phyloP scores from a whole-genome alignment of 2,329 filamentous ascomycete genomes.

The Eutypella sp. region DNA sequence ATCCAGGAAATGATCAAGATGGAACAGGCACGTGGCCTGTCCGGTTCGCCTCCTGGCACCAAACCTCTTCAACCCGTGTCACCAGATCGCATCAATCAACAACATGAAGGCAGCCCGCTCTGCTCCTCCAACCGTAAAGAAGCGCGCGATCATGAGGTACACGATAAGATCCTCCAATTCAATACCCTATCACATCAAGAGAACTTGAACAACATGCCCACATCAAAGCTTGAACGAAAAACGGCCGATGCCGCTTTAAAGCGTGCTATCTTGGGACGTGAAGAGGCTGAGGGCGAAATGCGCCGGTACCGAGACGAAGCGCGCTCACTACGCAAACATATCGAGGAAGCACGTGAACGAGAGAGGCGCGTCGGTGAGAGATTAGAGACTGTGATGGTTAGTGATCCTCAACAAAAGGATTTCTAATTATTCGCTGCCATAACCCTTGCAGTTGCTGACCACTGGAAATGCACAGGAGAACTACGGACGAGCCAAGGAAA shows the following conservation, averaged over 20 bases:
- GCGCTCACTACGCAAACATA: conserved; percentile 47
- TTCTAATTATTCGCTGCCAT: neutral
- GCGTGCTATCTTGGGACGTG: conserved; percentile 61
- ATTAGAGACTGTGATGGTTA: conserved; percentile 64
- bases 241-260: conserved; percentile 61
- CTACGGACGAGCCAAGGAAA: conserved; percentile 65
- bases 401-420: conserved; percentile 19
- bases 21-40: conserved; percentile 17
- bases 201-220: conserved; percentile 12
- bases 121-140: conserved; percentile 14
- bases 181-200: conserved; percentile 22
- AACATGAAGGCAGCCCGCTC: conserved; percentile 13
- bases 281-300: conserved; percentile 68
- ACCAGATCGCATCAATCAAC: conserved; percentile 27
- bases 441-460: conserved; percentile 6
- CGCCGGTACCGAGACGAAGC: conserved; percentile 58
- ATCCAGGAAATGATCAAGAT: conserved; percentile 15
- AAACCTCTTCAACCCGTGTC: conserved; percentile 24
- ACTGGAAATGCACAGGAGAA: conserved; percentile 50
- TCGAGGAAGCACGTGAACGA: conserved; percentile 61
- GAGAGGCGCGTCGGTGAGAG: conserved; percentile 63
- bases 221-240: conserved; percentile 57
- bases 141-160: conserved; percentile 26
- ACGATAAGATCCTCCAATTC: conserved; percentile 30
- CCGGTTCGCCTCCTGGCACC: conserved; percentile 20